phyloP scores from a whole-genome alignment of 2,329 filamentous ascomycete species.

The Aspergillus neoniger region DNA sequence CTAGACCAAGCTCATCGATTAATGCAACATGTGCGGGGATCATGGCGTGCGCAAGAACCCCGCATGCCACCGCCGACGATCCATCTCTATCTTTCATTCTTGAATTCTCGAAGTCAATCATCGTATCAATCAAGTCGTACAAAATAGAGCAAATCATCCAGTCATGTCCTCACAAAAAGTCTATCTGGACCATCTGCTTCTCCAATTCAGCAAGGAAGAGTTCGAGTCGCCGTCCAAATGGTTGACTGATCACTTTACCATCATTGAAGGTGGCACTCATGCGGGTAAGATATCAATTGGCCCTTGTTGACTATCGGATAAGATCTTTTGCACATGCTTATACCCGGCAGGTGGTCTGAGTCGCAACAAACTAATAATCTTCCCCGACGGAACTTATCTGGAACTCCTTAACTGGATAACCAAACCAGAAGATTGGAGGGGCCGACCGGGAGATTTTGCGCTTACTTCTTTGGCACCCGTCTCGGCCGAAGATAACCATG shows the following conservation, averaged over 20 bases:
- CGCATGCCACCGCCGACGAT: background rate
- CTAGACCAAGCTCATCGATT: too few species aligned
- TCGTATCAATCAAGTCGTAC: background rate
- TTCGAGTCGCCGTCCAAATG: slow-evolving; percentile 12
- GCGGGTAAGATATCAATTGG: background rate
- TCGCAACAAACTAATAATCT: slow-evolving; percentile 18
- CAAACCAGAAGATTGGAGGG: slow-evolving; percentile 12
- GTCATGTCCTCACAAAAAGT: slow-evolving; percentile 13
- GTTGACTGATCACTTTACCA: slow-evolving; percentile 16
- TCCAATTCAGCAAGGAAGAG: slow-evolving; percentile 9
- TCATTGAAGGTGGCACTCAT: slow-evolving; percentile 16
- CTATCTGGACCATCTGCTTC: slow-evolving; percentile 16
- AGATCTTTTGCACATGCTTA: background rate
- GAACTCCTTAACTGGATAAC: slow-evolving; percentile 16
- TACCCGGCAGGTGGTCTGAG: slow-evolving; percentile 9
- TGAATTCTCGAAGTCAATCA: background rate
- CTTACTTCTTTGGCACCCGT: slow-evolving; percentile 10
- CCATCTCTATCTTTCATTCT: background rate
- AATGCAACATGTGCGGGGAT: background rate
- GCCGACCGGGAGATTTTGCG: slow-evolving; percentile 16
- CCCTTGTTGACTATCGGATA: background rate
- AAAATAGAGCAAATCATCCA: background rate
- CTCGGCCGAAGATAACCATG: slow-evolving; percentile 11
- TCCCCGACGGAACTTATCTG: slow-evolving; percentile 16
- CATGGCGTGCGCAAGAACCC: background rate